These are phyloP conservation scores for Jaltomata sinuosa DNA, from an alignment of 257 asterid species.

Conservation along the genomic window DNA sequence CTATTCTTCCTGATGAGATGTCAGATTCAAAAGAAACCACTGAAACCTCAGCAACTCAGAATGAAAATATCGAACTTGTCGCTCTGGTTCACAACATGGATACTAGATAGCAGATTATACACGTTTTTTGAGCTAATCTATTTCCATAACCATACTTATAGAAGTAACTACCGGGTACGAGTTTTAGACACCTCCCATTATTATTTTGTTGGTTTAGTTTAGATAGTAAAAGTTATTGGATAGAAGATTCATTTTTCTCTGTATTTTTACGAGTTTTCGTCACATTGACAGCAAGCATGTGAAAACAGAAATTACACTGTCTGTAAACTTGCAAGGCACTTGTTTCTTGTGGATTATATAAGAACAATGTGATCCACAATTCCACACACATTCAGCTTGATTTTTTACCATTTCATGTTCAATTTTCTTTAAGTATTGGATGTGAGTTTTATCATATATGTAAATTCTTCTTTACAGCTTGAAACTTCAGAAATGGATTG, in stretches of 20 bases:
- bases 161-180: not conserved
- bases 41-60: conserved; percentile 25
- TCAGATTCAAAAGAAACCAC: conserved; percentile 18
- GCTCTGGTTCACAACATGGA: conserved; percentile 46
- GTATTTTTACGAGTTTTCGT: not conserved
- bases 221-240: not conserved
- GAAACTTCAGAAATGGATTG: not conserved
- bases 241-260: not conserved
- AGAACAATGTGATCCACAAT: not conserved
- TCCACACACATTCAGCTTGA: not conserved
- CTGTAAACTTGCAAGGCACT: not conserved
- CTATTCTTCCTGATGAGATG: conserved; percentile 42
- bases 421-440: not conserved
- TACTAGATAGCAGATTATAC: conserved; percentile 17
- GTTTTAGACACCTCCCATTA: not conserved
- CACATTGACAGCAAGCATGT: not conserved
- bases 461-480: not conserved
- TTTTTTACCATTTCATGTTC: not conserved
- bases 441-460: not conserved
- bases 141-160: not conserved
- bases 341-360: not conserved
- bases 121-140: not conserved
- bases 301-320: not conserved
- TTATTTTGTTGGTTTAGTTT: not conserved
- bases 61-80: conserved; percentile 67